phyloP scores from a whole-genome alignment of 495 filamentous ascomycete species.

The Aspergillus avenaceus region DNA sequence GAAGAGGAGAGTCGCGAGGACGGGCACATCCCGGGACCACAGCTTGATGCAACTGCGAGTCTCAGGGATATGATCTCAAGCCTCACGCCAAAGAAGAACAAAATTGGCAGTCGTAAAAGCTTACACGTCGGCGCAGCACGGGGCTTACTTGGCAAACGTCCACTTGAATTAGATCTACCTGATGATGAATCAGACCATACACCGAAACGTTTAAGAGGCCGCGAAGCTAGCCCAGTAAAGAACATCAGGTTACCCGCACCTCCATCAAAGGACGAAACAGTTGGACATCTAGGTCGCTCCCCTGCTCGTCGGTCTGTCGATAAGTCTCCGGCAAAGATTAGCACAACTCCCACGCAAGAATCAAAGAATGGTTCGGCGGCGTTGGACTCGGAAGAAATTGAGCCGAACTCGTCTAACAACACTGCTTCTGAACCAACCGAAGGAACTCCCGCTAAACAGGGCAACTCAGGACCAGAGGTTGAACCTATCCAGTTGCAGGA shows the following conservation, averaged over 20 bases:
- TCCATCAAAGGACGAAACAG: conserved; percentile 58
- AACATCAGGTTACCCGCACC: conserved; percentile 64
- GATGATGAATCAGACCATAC: conserved; percentile 63
- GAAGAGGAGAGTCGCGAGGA: conserved; percentile 61
- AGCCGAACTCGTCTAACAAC: conserved; percentile 19
- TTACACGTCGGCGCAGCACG: conserved; percentile 70
- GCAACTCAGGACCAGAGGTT: conserved; percentile 34
- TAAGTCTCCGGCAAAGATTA: conserved; percentile 31
- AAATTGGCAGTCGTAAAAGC: conserved; percentile 66
- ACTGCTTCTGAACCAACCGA: conserved; percentile 18
- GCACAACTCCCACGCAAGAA: conserved; percentile 33
- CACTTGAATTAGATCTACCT: conserved; percentile 64
- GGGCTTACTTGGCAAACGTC: conserved; percentile 71
- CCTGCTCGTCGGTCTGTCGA: conserved; percentile 30
- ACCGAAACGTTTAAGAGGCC: conserved; percentile 66
- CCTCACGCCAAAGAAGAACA: conserved; percentile 71
- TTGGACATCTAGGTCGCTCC: conserved; percentile 54
- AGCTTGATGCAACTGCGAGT: conserved; percentile 57
- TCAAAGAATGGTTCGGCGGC: conserved; percentile 10
- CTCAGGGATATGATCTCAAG: conserved; percentile 74
- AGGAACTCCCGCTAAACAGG: conserved; percentile 2
- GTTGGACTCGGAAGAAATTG: conserved; percentile 23
- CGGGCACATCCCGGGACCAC: conserved; percentile 45
- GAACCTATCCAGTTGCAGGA: conserved; percentile 83
- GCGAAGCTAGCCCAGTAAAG: conserved; percentile 73